A percentile compares a stretch with the other conserved stretches of the same genome.
phyloP scores from a whole-genome alignment of 352 stramenopile genomes.

The Phytophthora megakarya region DNA sequence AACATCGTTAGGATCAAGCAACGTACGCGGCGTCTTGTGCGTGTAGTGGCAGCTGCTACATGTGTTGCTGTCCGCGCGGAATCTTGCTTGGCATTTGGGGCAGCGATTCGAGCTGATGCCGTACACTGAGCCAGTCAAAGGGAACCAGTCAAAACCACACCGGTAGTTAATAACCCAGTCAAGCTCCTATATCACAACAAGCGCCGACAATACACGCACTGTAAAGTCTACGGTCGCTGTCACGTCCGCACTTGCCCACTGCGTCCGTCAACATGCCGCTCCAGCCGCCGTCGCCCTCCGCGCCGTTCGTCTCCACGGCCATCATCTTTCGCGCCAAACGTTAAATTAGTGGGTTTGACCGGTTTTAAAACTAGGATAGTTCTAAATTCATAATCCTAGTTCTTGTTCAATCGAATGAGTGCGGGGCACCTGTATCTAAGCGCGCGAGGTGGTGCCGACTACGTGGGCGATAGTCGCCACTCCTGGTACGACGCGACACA shows the following conservation, averaged over 20 bases:
- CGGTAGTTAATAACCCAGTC: neutral
- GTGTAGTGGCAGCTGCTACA: slow-evolving; percentile 55
- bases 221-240: slow-evolving; percentile 56
- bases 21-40: slow-evolving; percentile 42
- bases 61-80: slow-evolving; percentile 35
- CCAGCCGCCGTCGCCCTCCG: slow-evolving; percentile 27
- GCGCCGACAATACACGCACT: slow-evolving; percentile 30
- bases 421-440: slow-evolving; percentile 69
- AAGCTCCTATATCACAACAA: neutral
- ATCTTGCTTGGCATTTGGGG: slow-evolving; percentile 45
- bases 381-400: neutral
- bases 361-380: too few species aligned
- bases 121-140: slow-evolving; percentile 51
- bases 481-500: slow-evolving; percentile 68
- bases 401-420: slow-evolving; percentile 35
- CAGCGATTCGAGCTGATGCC: slow-evolving; percentile 63
- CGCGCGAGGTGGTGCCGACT: slow-evolving; percentile 49
- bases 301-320: slow-evolving; percentile 4
- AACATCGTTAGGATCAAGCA: neutral
- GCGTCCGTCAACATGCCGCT: slow-evolving; percentile 44
- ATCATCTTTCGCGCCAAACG: slow-evolving; percentile 21
- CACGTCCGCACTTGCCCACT: slow-evolving; percentile 54
- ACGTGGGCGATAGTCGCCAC: slow-evolving; percentile 36
- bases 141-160: slow-evolving; percentile 1
- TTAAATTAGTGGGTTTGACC: neutral